These are phyloP conservation scores for Inonotus obliquus DNA, from an alignment of 1,284 basidiomycete genomes.

Conservation along the genomic window DNA sequence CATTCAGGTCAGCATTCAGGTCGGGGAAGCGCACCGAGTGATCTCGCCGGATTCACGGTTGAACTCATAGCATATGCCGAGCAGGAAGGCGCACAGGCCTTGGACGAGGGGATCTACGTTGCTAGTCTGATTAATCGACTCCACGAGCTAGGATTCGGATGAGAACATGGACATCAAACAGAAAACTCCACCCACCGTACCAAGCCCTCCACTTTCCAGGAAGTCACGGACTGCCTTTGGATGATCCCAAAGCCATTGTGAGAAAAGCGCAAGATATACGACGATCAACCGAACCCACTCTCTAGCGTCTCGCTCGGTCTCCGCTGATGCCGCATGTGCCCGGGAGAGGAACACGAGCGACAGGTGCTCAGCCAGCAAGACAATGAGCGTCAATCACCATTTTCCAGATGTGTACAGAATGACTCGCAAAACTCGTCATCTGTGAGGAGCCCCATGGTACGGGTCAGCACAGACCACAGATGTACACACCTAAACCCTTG, in stretches of 20 bases:
- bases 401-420: too few species aligned
- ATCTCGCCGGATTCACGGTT: slow-evolving; percentile 91
- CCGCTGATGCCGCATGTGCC: slow-evolving; percentile 63
- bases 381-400: slow-evolving; percentile 61
- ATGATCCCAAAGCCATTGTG: slow-evolving; percentile 97
- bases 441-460: too few species aligned
- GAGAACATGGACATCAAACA: neutral
- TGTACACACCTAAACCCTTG: too few species aligned
- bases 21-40: slow-evolving; percentile 56
- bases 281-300: slow-evolving; percentile 92
- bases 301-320: slow-evolving; percentile 44
- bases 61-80: slow-evolving; percentile 94
- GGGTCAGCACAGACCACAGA: too few species aligned
- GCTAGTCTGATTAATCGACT: slow-evolving; percentile 88
- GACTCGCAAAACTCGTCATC: too few species aligned
- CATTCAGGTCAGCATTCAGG: too few species aligned
- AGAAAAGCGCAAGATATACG: slow-evolving; percentile 79
- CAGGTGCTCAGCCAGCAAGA: slow-evolving; percentile 68
- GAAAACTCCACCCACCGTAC: slow-evolving; percentile 60
- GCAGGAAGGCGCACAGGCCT: slow-evolving; percentile 86
- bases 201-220: slow-evolving; percentile 84
- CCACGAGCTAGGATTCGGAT: slow-evolving; percentile 64
- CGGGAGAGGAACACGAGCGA: slow-evolving; percentile 66
- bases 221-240: slow-evolving; percentile 85
- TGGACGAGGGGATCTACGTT: slow-evolving; percentile 87